Percentiles rank a stretch among this genome's conserved stretches.
These are phyloP conservation scores for Xanthoconium separans DNA, from an alignment of 1,284 basidiomycete species.

Conservation along the genomic window DNA sequence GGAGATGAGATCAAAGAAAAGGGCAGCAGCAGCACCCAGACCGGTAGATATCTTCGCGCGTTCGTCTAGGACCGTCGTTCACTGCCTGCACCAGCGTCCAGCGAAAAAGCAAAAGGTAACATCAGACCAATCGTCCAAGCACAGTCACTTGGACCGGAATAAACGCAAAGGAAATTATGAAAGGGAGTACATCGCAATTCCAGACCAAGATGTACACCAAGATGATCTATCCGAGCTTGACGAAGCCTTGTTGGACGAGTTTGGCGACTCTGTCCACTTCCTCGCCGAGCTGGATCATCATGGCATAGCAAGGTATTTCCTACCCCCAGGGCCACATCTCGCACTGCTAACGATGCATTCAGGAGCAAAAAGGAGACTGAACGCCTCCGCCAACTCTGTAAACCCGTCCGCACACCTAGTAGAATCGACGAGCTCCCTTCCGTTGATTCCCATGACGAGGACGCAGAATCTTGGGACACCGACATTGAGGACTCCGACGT, in stretches of 20 bases:
- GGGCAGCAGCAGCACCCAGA: slow-evolving; percentile 35
- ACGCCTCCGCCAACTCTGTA: slow-evolving; percentile 60
- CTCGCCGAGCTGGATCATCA: slow-evolving; percentile 62
- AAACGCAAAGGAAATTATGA: slow-evolving; percentile 54
- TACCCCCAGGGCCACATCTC: background rate
- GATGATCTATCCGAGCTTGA: slow-evolving; percentile 63
- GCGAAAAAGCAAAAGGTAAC: slow-evolving; percentile 50
- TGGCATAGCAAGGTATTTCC: slow-evolving; percentile 66
- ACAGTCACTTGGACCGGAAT: slow-evolving; percentile 21
- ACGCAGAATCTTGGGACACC: slow-evolving; percentile 57
- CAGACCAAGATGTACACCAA: slow-evolving; percentile 42
- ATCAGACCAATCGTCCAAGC: slow-evolving; percentile 12
- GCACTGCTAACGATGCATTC: slow-evolving; percentile 6
- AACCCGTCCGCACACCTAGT: slow-evolving; percentile 49
- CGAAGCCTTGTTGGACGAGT: slow-evolving; percentile 56
- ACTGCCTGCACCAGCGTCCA: slow-evolving; percentile 29
- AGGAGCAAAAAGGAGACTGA: slow-evolving; percentile 81
- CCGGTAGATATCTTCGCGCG: slow-evolving; percentile 27
- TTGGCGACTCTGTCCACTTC: slow-evolving; percentile 57
- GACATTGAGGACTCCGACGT: slow-evolving; percentile 37
- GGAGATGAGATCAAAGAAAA: slow-evolving; percentile 23
- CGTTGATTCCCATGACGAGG: slow-evolving; percentile 58
- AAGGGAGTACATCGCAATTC: slow-evolving; percentile 58
- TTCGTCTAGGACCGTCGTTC: background rate
- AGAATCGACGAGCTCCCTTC: slow-evolving; percentile 62